phyloP scores from a whole-genome alignment of 306 rosid genomes.

The Prunus salicina region DNA sequence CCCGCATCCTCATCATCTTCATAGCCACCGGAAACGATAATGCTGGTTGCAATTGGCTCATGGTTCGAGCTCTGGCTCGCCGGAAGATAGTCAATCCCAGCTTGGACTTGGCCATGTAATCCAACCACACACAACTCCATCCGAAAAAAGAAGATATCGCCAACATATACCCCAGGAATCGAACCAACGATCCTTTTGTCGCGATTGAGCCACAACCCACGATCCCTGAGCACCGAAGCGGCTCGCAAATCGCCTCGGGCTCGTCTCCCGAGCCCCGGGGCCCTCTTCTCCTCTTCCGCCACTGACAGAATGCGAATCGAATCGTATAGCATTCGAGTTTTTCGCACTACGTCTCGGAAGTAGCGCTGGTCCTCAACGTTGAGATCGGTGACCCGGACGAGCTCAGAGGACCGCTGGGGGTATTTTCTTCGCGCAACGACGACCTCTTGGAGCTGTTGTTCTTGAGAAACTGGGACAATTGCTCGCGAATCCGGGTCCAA shows the following conservation, averaged over 20 bases:
- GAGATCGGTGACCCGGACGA: constrained; percentile 69
- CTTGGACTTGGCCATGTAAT: constrained; percentile 83
- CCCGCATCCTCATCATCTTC: constrained; percentile 88
- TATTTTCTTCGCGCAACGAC: constrained; percentile 25
- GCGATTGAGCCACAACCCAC: constrained; percentile 78
- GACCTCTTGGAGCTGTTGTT: constrained; percentile 24
- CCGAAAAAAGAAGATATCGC: constrained; percentile 74
- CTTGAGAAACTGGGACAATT: constrained; percentile 56
- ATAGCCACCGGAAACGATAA: constrained; percentile 90
- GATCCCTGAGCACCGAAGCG: constrained; percentile 52
- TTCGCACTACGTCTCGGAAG: constrained; percentile 56
- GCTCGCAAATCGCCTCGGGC: constrained; percentile 66
- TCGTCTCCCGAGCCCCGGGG: constrained; percentile 17
- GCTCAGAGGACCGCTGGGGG: constrained; percentile 51
- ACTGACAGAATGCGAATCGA: constrained; percentile 54
- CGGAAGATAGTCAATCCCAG: constrained; percentile 90
- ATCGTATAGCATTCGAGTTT: constrained; percentile 74
- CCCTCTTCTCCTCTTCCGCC: constrained; percentile 50
- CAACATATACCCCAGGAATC: constrained; percentile 80
- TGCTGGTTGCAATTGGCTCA: constrained; percentile 90
- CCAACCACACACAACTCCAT: constrained; percentile 93
- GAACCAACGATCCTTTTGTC: constrained; percentile 91
- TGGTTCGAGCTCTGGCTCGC: constrained; percentile 79
- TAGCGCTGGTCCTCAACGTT: constrained; percentile 50
- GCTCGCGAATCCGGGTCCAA: constrained; percentile 52